phyloP scores from a whole-genome alignment of 2,329 filamentous ascomycete species.

The Fusarium siculi region DNA sequence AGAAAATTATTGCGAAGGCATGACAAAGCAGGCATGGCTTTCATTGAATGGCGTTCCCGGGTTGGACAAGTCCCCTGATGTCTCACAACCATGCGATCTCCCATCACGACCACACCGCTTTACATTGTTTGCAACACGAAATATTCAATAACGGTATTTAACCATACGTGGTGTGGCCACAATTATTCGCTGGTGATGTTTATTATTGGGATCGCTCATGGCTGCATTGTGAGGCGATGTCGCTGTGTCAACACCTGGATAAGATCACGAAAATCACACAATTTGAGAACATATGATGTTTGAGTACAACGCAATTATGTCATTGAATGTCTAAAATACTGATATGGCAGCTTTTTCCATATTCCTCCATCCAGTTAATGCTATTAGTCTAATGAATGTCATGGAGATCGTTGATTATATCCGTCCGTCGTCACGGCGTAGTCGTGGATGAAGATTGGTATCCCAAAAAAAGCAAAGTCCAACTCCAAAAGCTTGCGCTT shows the following conservation, averaged over 20 bases:
- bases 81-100: conserved; percentile 23
- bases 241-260: neutral
- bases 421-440: conserved; percentile 40
- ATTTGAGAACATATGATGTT: neutral
- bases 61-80: conserved; percentile 29
- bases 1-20: neutral
- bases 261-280: neutral
- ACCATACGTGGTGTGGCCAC: neutral
- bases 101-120: conserved; percentile 25
- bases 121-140: neutral
- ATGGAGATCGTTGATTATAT: conserved; percentile 40
- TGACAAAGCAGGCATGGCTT: neutral
- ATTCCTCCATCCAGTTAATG: neutral
- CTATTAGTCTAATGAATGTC: conserved; percentile 41
- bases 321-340: conserved; percentile 19
- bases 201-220: neutral
- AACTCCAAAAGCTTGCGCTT: conserved; percentile 36
- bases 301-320: conserved; percentile 1
- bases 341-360: conserved; percentile 13
- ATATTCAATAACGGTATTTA: neutral
- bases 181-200: neutral
- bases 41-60: conserved; percentile 12
- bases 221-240: no score
- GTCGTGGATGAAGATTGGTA: conserved; percentile 32
- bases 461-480: conserved; percentile 7